These are phyloP conservation scores for Blastomyces gilchristii DNA, from an alignment of 2,329 filamentous ascomycete genomes.

Conservation along the genomic window DNA sequence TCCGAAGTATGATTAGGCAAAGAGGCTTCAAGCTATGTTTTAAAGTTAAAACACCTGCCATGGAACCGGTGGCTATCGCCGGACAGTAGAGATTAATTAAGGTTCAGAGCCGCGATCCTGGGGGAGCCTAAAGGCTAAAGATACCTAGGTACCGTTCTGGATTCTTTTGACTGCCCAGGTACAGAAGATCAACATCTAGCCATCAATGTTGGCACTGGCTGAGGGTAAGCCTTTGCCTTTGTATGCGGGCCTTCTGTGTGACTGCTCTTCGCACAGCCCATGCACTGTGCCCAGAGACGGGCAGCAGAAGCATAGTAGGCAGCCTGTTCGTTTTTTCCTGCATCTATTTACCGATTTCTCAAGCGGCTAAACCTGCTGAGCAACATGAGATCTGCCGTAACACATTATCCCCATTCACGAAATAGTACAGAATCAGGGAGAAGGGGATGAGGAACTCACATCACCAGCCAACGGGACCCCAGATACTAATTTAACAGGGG, in stretches of 20 bases:
- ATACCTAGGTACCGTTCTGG: too few species aligned
- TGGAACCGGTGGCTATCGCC: not conserved
- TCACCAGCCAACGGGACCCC: too few species aligned
- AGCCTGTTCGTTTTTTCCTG: too few species aligned
- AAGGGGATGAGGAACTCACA: not conserved
- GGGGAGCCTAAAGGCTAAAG: not conserved
- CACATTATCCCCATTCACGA: not conserved
- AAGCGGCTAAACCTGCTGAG: not conserved
- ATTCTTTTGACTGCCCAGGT: not conserved
- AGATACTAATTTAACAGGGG: too few species aligned
- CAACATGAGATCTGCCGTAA: not conserved
- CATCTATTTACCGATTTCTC: not conserved
- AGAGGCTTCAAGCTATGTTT: not conserved
- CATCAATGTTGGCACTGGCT: not conserved
- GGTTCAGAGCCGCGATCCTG: not conserved
- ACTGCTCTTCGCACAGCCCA: not conserved
- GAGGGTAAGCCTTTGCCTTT: not conserved
- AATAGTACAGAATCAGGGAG: not conserved
- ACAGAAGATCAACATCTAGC: not conserved
- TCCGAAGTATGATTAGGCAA: not conserved
- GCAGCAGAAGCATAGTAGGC: not conserved
- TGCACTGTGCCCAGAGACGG: not conserved
- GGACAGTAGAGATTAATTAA: not conserved
- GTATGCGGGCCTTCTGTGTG: not conserved
- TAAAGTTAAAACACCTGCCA: not conserved